Evolutionary conservation across 441 rosid species (phyloP), one percentile per base, ranked within the genome.

Genomic region (Pelargonium exstipulatum): DNA sequence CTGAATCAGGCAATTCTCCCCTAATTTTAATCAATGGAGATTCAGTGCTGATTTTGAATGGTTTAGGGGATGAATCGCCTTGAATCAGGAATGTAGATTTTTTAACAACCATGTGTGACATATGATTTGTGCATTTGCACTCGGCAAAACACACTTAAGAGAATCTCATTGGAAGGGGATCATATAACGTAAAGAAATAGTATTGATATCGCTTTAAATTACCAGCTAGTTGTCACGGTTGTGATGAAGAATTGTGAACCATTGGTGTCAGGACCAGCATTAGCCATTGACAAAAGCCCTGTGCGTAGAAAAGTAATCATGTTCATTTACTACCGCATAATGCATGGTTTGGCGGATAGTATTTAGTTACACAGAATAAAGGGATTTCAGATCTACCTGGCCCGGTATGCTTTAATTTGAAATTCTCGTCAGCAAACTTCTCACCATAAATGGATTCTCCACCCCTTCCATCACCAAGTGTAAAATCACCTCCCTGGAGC

Each of bases 401-500:
- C 51, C 95, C 92, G 0, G 89, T 87, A 64, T 92, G 98, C 91
- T 88, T 90, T 67, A 94, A 70, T 81, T 87, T 85, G 86, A 94
- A 91, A 67, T 90, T 91, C 71, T 91, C 97, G 72, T 91, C 92
- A 10, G 84, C 79, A 78, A 92, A 92, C 83, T 88, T 90, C 81
- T 86, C 86, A 29, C 98, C 98, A 13, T 90, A 94, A 74, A 94
- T 88, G 0, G 98, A 91, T 74, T 94, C 98, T 53, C 98, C 97
- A 45, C 97, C 98, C 76, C 86, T 82, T 66, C 98, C 98, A 37
- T 90, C 90, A 0, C 96, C 95, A 18, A 65, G 90, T 0, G 96
- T 91, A 51, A 94, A 90, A 66, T 94, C 98, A 68, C 98, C 98
- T 35, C 97, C 97, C 46, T 94, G 97, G 17, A 90, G 71, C 98